These are phyloP conservation scores for Kodamaea hsintzibuensis DNA, from an alignment of 805 yeast species.

Conservation along the genomic window DNA sequence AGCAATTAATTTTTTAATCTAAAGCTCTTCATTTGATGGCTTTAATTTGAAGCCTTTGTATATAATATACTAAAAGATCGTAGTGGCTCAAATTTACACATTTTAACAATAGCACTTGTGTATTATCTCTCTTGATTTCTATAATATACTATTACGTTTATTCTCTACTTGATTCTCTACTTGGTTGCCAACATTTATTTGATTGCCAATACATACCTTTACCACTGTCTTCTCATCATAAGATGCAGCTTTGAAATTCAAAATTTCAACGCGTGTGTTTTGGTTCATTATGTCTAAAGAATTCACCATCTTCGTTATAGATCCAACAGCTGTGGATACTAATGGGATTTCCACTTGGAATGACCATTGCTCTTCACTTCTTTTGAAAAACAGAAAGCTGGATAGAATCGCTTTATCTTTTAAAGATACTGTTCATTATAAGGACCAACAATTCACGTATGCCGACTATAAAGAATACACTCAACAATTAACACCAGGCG, in stretches of 20 bases:
- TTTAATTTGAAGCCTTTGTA: too few relatives aligned
- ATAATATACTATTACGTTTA: too few relatives aligned
- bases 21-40: too few relatives aligned
- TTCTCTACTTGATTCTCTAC: too few relatives aligned
- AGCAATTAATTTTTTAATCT: too few relatives aligned
- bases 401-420: constrained; percentile 19
- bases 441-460: constrained; percentile 15
- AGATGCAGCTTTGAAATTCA: not conserved
- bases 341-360: constrained; percentile 9
- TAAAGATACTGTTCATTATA: constrained; percentile 11
- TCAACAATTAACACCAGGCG: constrained; percentile 4
- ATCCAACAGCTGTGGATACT: constrained; percentile 10
- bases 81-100: too few relatives aligned
- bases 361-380: constrained; percentile 17
- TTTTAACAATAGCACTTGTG: too few relatives aligned
- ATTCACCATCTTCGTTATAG: constrained; percentile 22
- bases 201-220: too few relatives aligned
- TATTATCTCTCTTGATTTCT: too few relatives aligned
- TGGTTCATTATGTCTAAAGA: constrained; percentile 15
- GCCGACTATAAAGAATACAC: constrained; percentile 18
- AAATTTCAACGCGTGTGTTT: not conserved
- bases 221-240: too few relatives aligned
- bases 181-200: too few relatives aligned
- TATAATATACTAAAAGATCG: too few relatives aligned
- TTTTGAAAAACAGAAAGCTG: constrained; percentile 21